phyloP scores from a whole-genome alignment of 768 basidiomycete genomes.

The Naematelia aurantialba region DNA sequence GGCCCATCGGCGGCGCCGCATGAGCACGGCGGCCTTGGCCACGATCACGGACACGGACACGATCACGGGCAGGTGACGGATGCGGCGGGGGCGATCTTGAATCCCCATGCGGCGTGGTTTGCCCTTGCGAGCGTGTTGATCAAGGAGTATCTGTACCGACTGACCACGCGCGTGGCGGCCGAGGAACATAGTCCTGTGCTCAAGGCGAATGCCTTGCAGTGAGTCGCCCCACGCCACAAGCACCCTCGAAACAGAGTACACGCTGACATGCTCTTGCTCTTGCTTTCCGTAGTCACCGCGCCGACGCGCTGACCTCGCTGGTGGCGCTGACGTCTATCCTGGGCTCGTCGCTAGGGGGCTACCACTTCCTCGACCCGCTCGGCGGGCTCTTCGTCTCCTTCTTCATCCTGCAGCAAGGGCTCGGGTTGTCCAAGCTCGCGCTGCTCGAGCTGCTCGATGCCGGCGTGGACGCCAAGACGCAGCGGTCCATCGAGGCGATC shows the following conservation, averaged over 20 bases:
- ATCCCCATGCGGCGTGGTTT: conserved; percentile 97
- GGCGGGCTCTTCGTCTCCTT: conserved; percentile 89
- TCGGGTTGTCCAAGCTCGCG: conserved; percentile 63
- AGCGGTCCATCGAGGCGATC: conserved; percentile 57
- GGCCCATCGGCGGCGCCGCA: conserved; percentile 55
- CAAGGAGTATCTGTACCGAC: conserved; percentile 91
- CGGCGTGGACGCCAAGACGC: conserved; percentile 62
- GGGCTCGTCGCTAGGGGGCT: conserved; percentile 68
- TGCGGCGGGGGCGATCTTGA: conserved; percentile 55
- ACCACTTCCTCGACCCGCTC: conserved; percentile 86
- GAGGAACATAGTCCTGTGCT: conserved; percentile 88
- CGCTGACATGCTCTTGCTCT: no score
- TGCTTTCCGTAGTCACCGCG: conserved; percentile 64
- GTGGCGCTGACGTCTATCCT: conserved; percentile 91
- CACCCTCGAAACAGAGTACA: no score
- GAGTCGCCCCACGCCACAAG: conserved; percentile 17
- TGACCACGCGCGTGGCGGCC: conserved; percentile 83
- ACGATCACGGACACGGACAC: conserved; percentile 55
- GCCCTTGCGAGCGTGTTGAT: conserved; percentile 71
- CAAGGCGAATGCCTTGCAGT: conserved; percentile 88
- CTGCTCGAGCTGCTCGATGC: conserved; percentile 81
- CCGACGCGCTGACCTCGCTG: conserved; percentile 87
- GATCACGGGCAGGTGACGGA: conserved; percentile 39
- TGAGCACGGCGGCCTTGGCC: conserved; percentile 48
- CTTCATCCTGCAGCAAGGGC: conserved; percentile 77